Conservation (phyloP, 257 asterid genomes). For the Scutellaria minor region DNA sequence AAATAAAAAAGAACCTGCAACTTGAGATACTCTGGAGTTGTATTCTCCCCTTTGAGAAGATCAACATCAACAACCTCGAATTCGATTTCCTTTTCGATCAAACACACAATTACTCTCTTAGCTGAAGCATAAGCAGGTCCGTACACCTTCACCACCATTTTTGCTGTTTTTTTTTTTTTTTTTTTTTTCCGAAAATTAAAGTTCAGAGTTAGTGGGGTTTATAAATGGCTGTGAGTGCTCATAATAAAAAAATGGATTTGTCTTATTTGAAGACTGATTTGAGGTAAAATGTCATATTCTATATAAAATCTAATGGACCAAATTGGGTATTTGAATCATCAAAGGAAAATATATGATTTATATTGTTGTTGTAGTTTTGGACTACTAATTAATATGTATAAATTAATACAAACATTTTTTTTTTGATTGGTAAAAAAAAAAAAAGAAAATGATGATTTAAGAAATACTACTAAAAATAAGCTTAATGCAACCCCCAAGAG, state of each 20-base stretch:
- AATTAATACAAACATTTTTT: too few relatives aligned
- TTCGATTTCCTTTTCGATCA: slow-evolving; percentile 38
- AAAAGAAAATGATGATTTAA: too few relatives aligned
- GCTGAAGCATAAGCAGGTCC: slow-evolving; percentile 35
- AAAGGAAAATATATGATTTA: too few relatives aligned
- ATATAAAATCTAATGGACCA: too few relatives aligned
- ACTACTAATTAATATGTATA: too few relatives aligned
- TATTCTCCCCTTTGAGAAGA: slow-evolving; percentile 32
- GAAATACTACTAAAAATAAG: too few relatives aligned
- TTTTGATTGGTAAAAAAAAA: too few relatives aligned
- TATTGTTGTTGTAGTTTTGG: too few relatives aligned
- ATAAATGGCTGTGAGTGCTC: slow-evolving; percentile 1
- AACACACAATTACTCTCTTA: slow-evolving; percentile 34
- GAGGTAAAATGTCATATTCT: too few relatives aligned
- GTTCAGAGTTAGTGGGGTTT: neutral
- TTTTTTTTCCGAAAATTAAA: neutral
- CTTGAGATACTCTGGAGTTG: slow-evolving; percentile 30
- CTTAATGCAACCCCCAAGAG: too few relatives aligned
- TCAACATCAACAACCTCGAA: slow-evolving; percentile 38
- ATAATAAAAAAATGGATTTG: neutral
- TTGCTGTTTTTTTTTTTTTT: neutral
- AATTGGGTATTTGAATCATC: too few relatives aligned
- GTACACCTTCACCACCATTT: slow-evolving; percentile 52
- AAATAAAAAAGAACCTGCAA: slow-evolving; percentile 30
- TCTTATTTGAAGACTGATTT: too few relatives aligned